Conservation (phyloP, 2,329 filamentous ascomycete genomes). For the Raffaelea ambrosiae region DNA sequence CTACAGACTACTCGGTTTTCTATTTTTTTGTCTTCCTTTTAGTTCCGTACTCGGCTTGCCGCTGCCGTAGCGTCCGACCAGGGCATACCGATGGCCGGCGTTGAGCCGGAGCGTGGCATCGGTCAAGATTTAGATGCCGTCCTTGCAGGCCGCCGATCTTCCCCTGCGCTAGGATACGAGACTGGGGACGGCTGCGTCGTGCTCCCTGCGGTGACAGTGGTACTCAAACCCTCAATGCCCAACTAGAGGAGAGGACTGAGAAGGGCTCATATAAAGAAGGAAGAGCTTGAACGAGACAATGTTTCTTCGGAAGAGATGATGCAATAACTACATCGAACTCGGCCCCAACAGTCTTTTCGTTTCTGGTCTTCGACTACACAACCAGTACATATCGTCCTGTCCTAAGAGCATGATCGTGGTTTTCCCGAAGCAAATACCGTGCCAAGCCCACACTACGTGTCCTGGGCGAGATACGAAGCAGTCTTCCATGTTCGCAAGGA, state of each 20-base stretch:
- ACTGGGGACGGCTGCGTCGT: constrained; percentile 25
- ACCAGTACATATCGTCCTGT: too few species aligned
- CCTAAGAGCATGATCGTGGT: too few species aligned
- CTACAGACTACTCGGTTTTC: too few species aligned
- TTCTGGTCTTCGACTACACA: too few species aligned
- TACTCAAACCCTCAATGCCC: constrained; percentile 64
- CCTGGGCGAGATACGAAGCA: too few species aligned
- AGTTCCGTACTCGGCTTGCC: constrained; percentile 64
- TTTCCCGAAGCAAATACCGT: too few species aligned
- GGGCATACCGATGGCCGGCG: constrained; percentile 64
- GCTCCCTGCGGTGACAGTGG: constrained; percentile 47
- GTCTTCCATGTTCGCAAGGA: too few species aligned
- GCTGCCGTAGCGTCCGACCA: constrained; percentile 72
- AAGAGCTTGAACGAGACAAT: constrained; percentile 47
- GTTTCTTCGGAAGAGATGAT: too few species aligned
- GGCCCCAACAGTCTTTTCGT: too few species aligned
- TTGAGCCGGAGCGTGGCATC: constrained; percentile 66
- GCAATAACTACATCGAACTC: too few species aligned
- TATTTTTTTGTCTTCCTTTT: neutral
- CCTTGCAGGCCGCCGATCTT: constrained; percentile 35
- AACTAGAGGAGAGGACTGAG: constrained; percentile 40
- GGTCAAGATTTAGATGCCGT: constrained; percentile 58
- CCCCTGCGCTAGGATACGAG: constrained; percentile 23
- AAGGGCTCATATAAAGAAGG: neutral
- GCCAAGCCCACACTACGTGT: too few species aligned